These are phyloP conservation scores for Beauveria varroae DNA, from an alignment of 2,329 filamentous ascomycete genomes.

Conservation along the genomic window DNA sequence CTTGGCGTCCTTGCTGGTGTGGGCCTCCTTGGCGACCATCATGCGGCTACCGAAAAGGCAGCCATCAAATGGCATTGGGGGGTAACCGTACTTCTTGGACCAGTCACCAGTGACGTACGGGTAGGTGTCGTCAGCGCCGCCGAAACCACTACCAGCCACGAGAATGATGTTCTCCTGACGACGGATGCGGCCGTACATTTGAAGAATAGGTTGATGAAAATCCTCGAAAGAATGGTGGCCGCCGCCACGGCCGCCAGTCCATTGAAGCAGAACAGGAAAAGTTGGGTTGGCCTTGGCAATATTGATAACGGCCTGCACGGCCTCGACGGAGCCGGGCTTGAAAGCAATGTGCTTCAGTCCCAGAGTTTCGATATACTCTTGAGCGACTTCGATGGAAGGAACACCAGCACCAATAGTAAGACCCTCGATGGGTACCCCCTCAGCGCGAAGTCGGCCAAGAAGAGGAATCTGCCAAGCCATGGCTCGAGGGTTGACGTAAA, in stretches of 20 bases:
- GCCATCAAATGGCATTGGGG: conserved; percentile 90
- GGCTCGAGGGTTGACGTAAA: conserved; percentile 81
- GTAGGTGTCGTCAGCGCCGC: conserved; percentile 82
- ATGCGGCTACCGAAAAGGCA: conserved; percentile 85
- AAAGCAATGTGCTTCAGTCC: conserved; percentile 90
- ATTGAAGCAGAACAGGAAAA: conserved; percentile 89
- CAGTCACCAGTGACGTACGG: conserved; percentile 85
- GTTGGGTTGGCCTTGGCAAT: conserved; percentile 89
- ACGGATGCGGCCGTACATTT: conserved; percentile 85
- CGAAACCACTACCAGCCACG: conserved; percentile 86
- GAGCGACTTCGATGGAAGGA: conserved; percentile 84
- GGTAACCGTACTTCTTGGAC: conserved; percentile 81
- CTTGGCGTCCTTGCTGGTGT: conserved; percentile 82
- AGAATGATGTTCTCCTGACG: conserved; percentile 81
- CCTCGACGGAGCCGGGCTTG: conserved; percentile 85
- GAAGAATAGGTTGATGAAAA: conserved; percentile 84
- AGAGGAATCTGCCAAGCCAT: conserved; percentile 92
- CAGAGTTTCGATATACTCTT: conserved; percentile 89
- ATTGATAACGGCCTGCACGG: conserved; percentile 84
- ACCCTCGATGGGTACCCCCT: conserved; percentile 86
- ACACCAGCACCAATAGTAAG: conserved; percentile 90
- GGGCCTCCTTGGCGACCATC: conserved; percentile 90
- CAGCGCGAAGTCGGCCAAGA: conserved; percentile 68
- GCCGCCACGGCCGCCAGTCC: conserved; percentile 90
- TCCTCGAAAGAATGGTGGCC: conserved; percentile 94